phyloP scores from a whole-genome alignment of 2,329 filamentous ascomycete genomes.

The Colletotrichum caudatum region DNA sequence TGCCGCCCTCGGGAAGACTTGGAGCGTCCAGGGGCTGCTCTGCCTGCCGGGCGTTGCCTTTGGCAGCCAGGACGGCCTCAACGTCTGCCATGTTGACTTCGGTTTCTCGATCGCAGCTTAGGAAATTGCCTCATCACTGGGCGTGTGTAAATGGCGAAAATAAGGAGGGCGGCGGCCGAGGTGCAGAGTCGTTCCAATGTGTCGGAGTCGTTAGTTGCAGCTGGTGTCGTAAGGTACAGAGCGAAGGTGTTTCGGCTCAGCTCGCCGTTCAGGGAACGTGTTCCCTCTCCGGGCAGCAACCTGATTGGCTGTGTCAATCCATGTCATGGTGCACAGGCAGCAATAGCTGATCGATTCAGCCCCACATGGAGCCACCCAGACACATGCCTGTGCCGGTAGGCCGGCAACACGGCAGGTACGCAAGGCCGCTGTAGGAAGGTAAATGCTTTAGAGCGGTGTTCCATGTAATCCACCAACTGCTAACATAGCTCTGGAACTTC shows the following conservation, averaged over 20 bases:
- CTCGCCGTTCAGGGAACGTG: slow-evolving; percentile 40
- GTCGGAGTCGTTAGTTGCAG: slow-evolving; percentile 16
- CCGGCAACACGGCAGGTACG: slow-evolving; percentile 13
- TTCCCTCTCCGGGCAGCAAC: slow-evolving; percentile 35
- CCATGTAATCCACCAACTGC: slow-evolving; percentile 10
- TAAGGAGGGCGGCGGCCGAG: background rate
- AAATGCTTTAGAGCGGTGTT: slow-evolving; percentile 3
- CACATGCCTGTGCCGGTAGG: slow-evolving; percentile 21
- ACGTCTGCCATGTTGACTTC: slow-evolving; percentile 44
- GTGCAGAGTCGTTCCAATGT: slow-evolving; percentile 9
- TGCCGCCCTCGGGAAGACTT: slow-evolving; percentile 69
- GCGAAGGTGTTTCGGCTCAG: slow-evolving; percentile 37
- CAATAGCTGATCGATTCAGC: slow-evolving; percentile 25
- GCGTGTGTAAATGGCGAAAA: background rate
- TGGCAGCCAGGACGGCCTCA: slow-evolving; percentile 40
- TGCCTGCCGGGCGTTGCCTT: slow-evolving; percentile 29
- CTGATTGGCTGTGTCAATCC: slow-evolving; percentile 22
- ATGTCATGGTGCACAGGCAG: slow-evolving; percentile 27
- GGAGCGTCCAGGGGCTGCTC: slow-evolving; percentile 12
- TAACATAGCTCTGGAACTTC: slow-evolving; percentile 21
- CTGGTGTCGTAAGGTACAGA: slow-evolving; percentile 19
- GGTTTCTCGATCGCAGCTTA: slow-evolving; percentile 13
- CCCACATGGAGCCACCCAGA: slow-evolving; percentile 15
- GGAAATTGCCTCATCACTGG: slow-evolving; percentile 34
- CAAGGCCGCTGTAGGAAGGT: slow-evolving; percentile 11